A percentile compares a stretch with the other conserved stretches of the same genome.
Conservation (phyloP, 176 grass and related monocot genomes). For the Pharus latifolius region DNA sequence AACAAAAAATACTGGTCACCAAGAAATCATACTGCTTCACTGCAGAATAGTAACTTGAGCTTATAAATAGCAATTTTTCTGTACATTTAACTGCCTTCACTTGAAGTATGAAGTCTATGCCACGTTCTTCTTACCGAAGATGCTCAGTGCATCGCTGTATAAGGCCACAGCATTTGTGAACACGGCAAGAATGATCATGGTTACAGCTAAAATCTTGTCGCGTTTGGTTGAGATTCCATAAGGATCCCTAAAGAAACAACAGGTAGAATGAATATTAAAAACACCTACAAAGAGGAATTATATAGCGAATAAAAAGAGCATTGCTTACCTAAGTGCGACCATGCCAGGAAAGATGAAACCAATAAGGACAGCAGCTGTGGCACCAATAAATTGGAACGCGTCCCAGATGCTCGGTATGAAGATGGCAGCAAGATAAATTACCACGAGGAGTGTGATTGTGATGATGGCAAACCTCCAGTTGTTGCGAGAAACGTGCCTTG, state of each 20-base stretch:
- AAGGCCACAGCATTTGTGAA: constrained; percentile 61
- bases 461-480: constrained; percentile 51
- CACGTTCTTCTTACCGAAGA: constrained; percentile 57
- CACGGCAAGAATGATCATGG: constrained; percentile 79
- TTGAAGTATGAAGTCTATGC: constrained; percentile 16
- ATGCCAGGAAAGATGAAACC: constrained; percentile 88
- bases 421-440: constrained; percentile 62
- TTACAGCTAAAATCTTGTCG: constrained; percentile 58
- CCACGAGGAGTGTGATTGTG: constrained; percentile 39
- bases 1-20: constrained; percentile 25
- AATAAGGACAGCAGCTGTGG: constrained; percentile 60
- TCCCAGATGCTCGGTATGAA: constrained; percentile 95
- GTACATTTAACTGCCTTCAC: neutral
- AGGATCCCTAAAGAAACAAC: constrained; percentile 43
- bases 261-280: neutral
- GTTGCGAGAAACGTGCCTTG: constrained; percentile 43
- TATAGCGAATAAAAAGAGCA: neutral
- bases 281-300: neutral
- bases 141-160: constrained; percentile 47
- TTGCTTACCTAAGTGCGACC: constrained; percentile 56
- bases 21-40: neutral
- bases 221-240: constrained; percentile 50
- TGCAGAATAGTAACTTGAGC: neutral
- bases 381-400: constrained; percentile 80
- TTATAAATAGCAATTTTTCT: neutral